Base-by-base conservation (phyloP, 176 grass and related monocot species). In the Hsuehochloa calcarea region DNA sequence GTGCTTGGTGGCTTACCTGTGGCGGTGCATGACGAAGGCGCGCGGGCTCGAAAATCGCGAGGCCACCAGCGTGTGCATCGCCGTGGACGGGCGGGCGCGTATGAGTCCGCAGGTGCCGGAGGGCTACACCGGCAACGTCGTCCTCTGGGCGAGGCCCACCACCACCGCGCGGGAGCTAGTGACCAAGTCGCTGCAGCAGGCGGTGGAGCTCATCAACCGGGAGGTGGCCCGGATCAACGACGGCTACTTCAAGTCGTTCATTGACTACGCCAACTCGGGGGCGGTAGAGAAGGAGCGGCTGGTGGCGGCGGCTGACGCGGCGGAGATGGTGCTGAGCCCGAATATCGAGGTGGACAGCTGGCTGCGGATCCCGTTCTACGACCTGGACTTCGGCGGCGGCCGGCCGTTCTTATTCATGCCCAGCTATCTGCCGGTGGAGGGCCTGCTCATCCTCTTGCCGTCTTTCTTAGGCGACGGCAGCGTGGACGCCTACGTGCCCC, bases 191-290 rank as follows among this genome's bases (percentile, higher is more conserved):
- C 16, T 85, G 61, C 49, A 77, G 82, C 72, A 85, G 72, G 71
- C 72, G 0, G 82, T 85, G 72, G 47, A 77, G 47, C 82, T 85
- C 61, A 85, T 85, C 47, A 56, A 55, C 72, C 8, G 72, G 70
- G 82, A 51, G 61, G 82, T 85, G 61, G 10, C 45, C 15, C 60
- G 82, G 5, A 65, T 85, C 61, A 56, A 77, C 47, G 72, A 85
- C 35, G 15, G 72, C n/a, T 85, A 85, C 82, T 85, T 85, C 62
- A 77, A 68, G 82, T 77, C 82, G 34, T 85, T 85, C 82, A 43
- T 85, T 47, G 72, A 85, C 61, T 77, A 77, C 62, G 82, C 72
- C 9, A 56, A 3, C 72, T 85, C 72, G 16, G 82, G n/a, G 5
- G 47, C 47, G 16, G 72, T 85, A 47, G 62, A 68, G 72, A 27